Evolutionary conservation across 2,329 filamentous ascomycete genomes (phyloP).

Genomic region (Colletotrichum paranaense): DNA sequence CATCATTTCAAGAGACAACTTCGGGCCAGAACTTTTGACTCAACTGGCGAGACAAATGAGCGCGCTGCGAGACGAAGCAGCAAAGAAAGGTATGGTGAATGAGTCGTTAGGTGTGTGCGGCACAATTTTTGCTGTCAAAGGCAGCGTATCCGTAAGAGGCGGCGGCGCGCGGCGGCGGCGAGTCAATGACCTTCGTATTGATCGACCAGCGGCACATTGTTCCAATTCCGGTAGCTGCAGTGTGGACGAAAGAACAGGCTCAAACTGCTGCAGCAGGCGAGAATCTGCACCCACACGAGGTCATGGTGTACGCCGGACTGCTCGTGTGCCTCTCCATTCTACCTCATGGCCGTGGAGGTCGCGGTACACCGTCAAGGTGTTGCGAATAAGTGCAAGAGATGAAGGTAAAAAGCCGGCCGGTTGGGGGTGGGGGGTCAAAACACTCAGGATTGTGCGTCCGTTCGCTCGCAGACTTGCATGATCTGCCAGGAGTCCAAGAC

Average conservation of each 20-base stretch:
- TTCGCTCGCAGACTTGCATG: constrained; percentile 12
- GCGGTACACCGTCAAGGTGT: neutral
- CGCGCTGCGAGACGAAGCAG: constrained; percentile 3
- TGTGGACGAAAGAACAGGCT: constrained; percentile 3
- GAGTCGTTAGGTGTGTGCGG: constrained; percentile 1
- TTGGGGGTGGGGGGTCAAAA: neutral
- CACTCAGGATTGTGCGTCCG: constrained; percentile 3
- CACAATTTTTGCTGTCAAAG: constrained; percentile 9
- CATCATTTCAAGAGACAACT: constrained; percentile 8
- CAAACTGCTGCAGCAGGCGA: constrained; percentile 23
- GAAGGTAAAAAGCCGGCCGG: neutral
- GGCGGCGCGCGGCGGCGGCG: neutral
- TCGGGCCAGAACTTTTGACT: constrained; percentile 10
- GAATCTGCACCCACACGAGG: constrained; percentile 1
- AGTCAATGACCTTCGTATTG: constrained; percentile 20
- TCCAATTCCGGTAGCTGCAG: constrained; percentile 26
- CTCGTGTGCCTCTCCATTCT: neutral
- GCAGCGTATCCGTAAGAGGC: neutral
- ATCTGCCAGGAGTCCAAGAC: neutral
- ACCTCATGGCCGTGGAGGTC: constrained; percentile 12
- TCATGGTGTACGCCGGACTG: neutral
- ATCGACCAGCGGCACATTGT: constrained; percentile 12
- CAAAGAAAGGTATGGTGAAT: neutral
- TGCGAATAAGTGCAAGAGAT: constrained; percentile 1
- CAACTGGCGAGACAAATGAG: constrained; percentile 21